A percentile compares a stretch with the other conserved stretches of the same genome.
Conservation (phyloP, 2,329 filamentous ascomycete species). For the Penicillium sp. region DNA sequence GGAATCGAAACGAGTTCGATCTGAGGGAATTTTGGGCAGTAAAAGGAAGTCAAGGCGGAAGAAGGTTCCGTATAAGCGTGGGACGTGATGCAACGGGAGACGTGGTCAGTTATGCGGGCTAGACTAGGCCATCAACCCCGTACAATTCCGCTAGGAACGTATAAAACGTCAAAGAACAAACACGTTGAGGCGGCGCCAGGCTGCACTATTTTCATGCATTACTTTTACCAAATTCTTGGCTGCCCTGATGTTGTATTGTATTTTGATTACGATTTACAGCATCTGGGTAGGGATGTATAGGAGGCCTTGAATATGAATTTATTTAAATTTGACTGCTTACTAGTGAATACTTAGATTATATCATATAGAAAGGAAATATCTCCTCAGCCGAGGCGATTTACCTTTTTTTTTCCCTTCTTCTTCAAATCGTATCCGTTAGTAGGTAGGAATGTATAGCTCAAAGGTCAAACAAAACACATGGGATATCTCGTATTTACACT, state of each 20-base stretch:
- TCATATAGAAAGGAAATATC: not conserved
- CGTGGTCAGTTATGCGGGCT: slow-evolving; percentile 19
- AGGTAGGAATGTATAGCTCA: not conserved
- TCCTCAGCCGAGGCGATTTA: not conserved
- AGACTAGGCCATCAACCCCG: not conserved
- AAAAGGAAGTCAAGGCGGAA: slow-evolving; percentile 3
- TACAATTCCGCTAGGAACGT: not conserved
- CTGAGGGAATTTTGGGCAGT: not conserved
- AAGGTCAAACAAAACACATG: slow-evolving; percentile 6
- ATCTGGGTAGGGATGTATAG: not conserved
- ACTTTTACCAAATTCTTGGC: not conserved
- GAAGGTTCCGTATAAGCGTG: slow-evolving; percentile 1
- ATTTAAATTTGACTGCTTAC: not conserved
- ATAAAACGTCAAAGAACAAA: not conserved
- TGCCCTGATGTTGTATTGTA: not conserved
- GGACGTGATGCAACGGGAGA: slow-evolving; percentile 14
- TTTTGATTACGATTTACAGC: not conserved
- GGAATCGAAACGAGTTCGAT: not conserved
- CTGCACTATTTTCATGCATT: slow-evolving; percentile 8
- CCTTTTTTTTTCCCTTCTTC: too few relatives aligned
- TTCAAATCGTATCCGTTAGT: too few relatives aligned
- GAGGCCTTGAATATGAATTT: not conserved
- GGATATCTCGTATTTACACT: slow-evolving; percentile 25
- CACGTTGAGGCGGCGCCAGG: slow-evolving; percentile 4
- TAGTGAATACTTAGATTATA: not conserved